A percentile compares a stretch with the other conserved stretches of the same genome.
phyloP scores from a whole-genome alignment of 768 basidiomycete genomes.

The Panellus pusillus region DNA sequence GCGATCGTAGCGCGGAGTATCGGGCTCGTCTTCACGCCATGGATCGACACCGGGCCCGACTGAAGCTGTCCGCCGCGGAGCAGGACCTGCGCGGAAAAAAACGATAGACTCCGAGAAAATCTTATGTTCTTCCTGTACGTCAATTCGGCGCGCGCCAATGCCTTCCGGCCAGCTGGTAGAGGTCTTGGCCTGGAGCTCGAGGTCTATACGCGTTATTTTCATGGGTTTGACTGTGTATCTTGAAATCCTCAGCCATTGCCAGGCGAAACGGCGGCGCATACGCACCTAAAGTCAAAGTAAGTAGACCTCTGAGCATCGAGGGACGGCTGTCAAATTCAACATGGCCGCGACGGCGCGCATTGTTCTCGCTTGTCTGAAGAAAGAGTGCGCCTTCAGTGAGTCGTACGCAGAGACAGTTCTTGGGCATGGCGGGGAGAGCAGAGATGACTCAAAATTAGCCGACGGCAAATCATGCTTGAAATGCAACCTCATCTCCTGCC shows the following conservation, averaged over 20 bases:
- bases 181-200: conserved; percentile 73
- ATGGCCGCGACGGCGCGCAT: conserved; percentile 28
- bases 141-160: conserved; percentile 71
- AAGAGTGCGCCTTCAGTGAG: conserved; percentile 55
- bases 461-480: no score
- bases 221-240: conserved; percentile 61
- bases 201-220: conserved; percentile 81
- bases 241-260: conserved; percentile 29
- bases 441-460: neutral
- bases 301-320: conserved; percentile 63
- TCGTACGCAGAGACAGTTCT: conserved; percentile 35
- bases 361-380: conserved; percentile 36
- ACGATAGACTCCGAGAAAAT: conserved; percentile 70
- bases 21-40: conserved; percentile 31
- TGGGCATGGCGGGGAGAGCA: conserved; percentile 8
- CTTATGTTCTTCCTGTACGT: conserved; percentile 76
- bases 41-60: conserved; percentile 50
- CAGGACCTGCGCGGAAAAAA: conserved; percentile 66
- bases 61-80: conserved; percentile 40
- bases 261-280: neutral
- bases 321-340: conserved; percentile 37
- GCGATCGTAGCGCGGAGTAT: conserved; percentile 14
- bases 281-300: conserved; percentile 48
- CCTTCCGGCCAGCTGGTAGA: conserved; percentile 83
- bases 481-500: no score